These are phyloP conservation scores for Colletotrichum scovillei DNA, from an alignment of 2,329 filamentous ascomycete genomes.

Conservation along the genomic window DNA sequence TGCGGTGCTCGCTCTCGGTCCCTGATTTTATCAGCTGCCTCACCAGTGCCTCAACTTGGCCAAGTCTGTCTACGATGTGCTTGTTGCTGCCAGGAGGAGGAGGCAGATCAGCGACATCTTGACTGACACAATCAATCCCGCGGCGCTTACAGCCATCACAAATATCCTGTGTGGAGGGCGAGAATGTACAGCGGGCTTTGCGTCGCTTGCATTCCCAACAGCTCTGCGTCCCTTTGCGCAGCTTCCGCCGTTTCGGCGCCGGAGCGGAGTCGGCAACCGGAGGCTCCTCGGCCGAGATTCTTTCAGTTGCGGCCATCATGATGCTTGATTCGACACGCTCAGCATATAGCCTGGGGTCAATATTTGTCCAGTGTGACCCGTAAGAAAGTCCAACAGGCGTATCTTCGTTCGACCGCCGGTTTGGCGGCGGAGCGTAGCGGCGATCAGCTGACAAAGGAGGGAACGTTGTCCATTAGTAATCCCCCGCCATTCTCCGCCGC, in stretches of 20 bases:
- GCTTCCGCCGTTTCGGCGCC: constrained; percentile 20
- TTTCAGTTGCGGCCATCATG: neutral
- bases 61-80: constrained; percentile 47
- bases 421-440: constrained; percentile 8
- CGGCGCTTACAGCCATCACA: constrained; percentile 54
- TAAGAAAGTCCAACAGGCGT: neutral
- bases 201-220: constrained; percentile 35
- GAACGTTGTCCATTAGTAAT: constrained; percentile 18
- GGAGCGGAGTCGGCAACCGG: neutral
- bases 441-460: neutral
- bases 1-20: neutral
- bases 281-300: neutral
- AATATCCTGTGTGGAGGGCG: neutral
- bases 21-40: constrained; percentile 39
- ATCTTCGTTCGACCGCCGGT: constrained; percentile 19
- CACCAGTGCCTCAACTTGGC: constrained; percentile 50
- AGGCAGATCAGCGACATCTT: constrained; percentile 51
- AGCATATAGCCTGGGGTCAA: neutral
- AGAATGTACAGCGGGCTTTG: constrained; percentile 22
- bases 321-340: neutral
- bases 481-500: neutral
- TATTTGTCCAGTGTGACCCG: neutral
- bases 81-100: constrained; percentile 21
- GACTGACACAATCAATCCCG: constrained; percentile 56
- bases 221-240: constrained; percentile 32